Percentiles rank a stretch among this genome's conserved stretches.
phyloP scores from a whole-genome alignment of 2,329 filamentous ascomycete genomes.

The Aureobasidium sp. region DNA sequence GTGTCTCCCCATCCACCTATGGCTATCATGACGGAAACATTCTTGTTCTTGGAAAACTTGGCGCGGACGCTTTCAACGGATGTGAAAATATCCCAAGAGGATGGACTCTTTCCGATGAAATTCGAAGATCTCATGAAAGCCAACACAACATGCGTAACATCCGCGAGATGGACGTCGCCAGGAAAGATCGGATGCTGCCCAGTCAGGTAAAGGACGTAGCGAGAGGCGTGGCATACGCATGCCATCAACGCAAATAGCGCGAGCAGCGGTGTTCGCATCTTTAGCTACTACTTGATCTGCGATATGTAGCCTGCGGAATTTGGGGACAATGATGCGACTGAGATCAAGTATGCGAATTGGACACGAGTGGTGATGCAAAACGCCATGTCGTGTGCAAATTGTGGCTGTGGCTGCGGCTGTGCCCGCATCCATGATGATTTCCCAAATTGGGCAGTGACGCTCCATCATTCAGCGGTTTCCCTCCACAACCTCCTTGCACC shows the following conservation, averaged over 20 bases:
- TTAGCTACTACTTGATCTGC: neutral
- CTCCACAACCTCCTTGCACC: neutral
- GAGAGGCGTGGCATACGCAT: neutral
- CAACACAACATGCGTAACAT: conserved; percentile 50
- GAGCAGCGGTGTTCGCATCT: neutral
- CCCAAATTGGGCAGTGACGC: neutral
- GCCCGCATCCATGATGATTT: neutral
- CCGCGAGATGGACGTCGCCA: conserved; percentile 26
- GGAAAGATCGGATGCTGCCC: conserved; percentile 28
- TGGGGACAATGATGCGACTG: neutral
- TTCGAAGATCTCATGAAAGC: conserved; percentile 49
- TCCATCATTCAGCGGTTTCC: neutral
- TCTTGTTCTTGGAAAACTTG: conserved; percentile 52
- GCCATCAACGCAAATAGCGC: neutral
- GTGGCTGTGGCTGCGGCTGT: neutral
- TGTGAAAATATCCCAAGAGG: conserved; percentile 46
- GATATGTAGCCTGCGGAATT: neutral
- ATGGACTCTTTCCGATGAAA: conserved; percentile 40
- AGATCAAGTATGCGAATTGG: neutral
- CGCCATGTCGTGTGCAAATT: neutral
- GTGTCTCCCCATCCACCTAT: conserved; percentile 70
- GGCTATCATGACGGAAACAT: conserved; percentile 54
- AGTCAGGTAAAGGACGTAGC: conserved; percentile 11
- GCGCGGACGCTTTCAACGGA: conserved; percentile 41
- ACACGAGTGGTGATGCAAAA: neutral